Evolutionary conservation across 305 asterid genomes (phyloP).

Genomic region (Rubia peregrina): DNA sequence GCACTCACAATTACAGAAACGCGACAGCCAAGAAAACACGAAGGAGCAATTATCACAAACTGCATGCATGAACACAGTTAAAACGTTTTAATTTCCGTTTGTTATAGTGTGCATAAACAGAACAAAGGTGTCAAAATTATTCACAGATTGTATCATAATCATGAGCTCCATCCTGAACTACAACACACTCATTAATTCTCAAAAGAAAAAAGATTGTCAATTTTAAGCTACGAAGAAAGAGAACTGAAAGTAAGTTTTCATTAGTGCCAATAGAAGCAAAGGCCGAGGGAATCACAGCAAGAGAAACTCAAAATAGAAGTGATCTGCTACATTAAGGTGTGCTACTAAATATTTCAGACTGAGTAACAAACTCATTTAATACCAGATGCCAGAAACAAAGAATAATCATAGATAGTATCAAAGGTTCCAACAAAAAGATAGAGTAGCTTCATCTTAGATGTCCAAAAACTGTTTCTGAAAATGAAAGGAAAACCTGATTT

Average conservation of each 20-base stretch:
- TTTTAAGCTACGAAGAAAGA: neutral
- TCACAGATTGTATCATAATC: neutral
- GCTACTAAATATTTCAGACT: neutral
- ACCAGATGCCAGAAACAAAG: neutral
- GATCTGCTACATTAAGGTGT: neutral
- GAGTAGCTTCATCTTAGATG: neutral
- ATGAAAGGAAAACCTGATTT: neutral
- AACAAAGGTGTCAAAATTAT: neutral
- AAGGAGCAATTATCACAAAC: neutral
- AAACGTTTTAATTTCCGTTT: neutral
- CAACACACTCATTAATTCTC: neutral
- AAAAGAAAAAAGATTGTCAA: too few relatives aligned
- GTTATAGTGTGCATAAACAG: neutral
- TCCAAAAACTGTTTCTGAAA: neutral
- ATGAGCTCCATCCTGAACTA: neutral
- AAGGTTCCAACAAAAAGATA: neutral
- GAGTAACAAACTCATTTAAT: slow-evolving; percentile 1
- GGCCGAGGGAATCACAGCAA: too few relatives aligned
- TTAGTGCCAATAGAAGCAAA: too few relatives aligned
- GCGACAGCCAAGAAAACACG: neutral
- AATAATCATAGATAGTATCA: neutral
- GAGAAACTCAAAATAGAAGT: neutral
- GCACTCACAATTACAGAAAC: neutral
- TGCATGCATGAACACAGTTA: neutral
- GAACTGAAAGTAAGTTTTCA: neutral